These are phyloP conservation scores for Bjerkandera adusta DNA, from an alignment of 1,284 basidiomycete species.

Conservation along the genomic window DNA sequence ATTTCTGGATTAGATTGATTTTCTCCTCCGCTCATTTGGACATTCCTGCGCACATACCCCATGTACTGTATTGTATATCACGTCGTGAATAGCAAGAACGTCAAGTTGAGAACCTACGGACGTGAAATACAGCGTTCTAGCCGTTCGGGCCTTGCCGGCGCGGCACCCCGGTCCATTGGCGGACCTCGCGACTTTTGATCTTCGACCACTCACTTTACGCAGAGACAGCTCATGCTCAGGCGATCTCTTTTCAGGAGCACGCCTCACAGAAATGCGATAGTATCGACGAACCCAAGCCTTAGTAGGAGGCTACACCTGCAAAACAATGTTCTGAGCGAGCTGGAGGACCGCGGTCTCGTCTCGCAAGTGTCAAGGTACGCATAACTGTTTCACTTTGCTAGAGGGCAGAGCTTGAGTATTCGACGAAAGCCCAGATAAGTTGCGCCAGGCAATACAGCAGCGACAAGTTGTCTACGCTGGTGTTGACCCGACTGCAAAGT, in stretches of 20 bases:
- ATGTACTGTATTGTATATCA: too few relatives aligned
- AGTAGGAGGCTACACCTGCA: constrained; percentile 20
- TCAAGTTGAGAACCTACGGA: too few relatives aligned
- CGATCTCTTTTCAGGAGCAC: neutral
- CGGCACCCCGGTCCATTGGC: too few relatives aligned
- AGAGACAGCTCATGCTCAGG: neutral
- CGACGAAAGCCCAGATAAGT: constrained; percentile 32
- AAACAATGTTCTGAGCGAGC: constrained; percentile 26
- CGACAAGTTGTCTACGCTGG: constrained; percentile 80
- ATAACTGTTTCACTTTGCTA: neutral
- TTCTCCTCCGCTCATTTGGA: too few relatives aligned
- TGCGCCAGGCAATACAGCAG: constrained; percentile 34
- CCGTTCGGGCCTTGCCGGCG: too few relatives aligned
- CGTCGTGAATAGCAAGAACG: too few relatives aligned
- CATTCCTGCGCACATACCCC: too few relatives aligned
- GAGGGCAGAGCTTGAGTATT: constrained; percentile 3
- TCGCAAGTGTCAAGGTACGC: constrained; percentile 32
- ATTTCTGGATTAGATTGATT: too few relatives aligned
- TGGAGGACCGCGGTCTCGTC: constrained; percentile 30
- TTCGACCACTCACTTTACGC: neutral
- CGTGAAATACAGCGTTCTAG: too few relatives aligned
- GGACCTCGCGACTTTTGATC: too few relatives aligned
- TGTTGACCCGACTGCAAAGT: constrained; percentile 88
- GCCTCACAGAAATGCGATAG: too few relatives aligned
- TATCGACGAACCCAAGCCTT: too few relatives aligned